phyloP scores from a whole-genome alignment of 352 stramenopile species.

The Blastocystis sp. region DNA sequence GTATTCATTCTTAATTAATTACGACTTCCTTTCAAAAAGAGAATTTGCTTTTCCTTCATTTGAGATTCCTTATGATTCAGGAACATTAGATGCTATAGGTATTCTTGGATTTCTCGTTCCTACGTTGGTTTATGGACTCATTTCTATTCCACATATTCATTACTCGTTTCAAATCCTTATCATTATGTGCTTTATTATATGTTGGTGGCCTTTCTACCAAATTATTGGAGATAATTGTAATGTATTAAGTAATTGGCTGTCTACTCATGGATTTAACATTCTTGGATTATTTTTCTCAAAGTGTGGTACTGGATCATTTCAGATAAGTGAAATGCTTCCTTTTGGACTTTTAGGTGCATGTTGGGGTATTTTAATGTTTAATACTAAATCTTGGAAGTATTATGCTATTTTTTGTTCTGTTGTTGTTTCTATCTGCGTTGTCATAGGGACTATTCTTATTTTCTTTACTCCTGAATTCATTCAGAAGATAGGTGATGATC shows the following conservation, averaged over 20 bases:
- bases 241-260: neutral
- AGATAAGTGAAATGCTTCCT: slow-evolving; percentile 5
- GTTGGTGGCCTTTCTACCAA: slow-evolving; percentile 2
- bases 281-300: slow-evolving; percentile 26
- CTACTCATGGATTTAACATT: neutral
- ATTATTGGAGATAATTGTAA: slow-evolving; percentile 5
- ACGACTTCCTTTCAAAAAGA: slow-evolving; percentile 11
- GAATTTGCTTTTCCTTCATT: slow-evolving; percentile 9
- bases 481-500: slow-evolving; percentile 12
- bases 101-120: slow-evolving; percentile 8
- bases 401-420: slow-evolving; percentile 10
- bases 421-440: neutral
- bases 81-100: slow-evolving; percentile 26
- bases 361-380: slow-evolving; percentile 14
- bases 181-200: neutral
- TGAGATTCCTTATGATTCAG: slow-evolving; percentile 3
- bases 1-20: slow-evolving; percentile 8
- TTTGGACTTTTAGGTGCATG: slow-evolving; percentile 19
- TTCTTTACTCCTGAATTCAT: slow-evolving; percentile 10
- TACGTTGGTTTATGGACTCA: neutral
- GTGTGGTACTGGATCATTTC: neutral
- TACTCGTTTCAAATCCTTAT: neutral
- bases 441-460: slow-evolving; percentile 5
- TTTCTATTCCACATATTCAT: neutral
- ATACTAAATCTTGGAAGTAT: neutral